Percentiles rank a stretch among this genome's conserved stretches.
These are phyloP conservation scores for Sporothrix pseudoabietina DNA, from an alignment of 2,329 filamentous ascomycete species.

Conservation along the genomic window DNA sequence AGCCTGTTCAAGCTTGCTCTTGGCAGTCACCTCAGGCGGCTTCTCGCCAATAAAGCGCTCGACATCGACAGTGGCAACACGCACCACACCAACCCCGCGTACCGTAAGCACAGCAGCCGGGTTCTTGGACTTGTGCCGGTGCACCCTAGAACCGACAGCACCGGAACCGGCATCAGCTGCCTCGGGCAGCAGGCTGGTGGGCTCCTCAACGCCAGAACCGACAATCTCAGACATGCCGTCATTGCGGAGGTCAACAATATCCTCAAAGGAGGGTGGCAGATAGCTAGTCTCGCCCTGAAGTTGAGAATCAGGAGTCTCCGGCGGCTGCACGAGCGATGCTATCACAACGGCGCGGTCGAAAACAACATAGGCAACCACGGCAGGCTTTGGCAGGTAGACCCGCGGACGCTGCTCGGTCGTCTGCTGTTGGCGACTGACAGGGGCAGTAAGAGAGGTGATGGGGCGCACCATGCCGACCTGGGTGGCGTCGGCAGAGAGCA, in stretches of 20 bases:
- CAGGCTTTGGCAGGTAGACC: constrained; percentile 76
- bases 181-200: constrained; percentile 44
- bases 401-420: constrained; percentile 55
- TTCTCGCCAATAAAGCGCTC: constrained; percentile 61
- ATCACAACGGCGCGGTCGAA: constrained; percentile 79
- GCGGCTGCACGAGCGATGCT: constrained; percentile 67
- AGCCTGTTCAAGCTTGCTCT: constrained; percentile 89
- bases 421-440: constrained; percentile 41
- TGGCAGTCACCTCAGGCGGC: constrained; percentile 70
- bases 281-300: constrained; percentile 65
- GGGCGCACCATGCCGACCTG: constrained; percentile 68
- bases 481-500: constrained; percentile 55
- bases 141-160: constrained; percentile 42
- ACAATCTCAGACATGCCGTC: constrained; percentile 65
- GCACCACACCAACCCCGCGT: constrained; percentile 63
- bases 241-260: constrained; percentile 77
- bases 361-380: constrained; percentile 77
- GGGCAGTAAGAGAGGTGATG: constrained; percentile 64
- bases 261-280: constrained; percentile 73
- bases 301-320: constrained; percentile 75
- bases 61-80: constrained; percentile 60
- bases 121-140: constrained; percentile 61
- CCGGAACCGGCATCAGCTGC: constrained; percentile 17
- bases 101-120: constrained; percentile 64
- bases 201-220: constrained; percentile 65